These are phyloP conservation scores for Yamadazyma sp. DNA, from an alignment of 1,139 yeast species.

Conservation along the genomic window DNA sequence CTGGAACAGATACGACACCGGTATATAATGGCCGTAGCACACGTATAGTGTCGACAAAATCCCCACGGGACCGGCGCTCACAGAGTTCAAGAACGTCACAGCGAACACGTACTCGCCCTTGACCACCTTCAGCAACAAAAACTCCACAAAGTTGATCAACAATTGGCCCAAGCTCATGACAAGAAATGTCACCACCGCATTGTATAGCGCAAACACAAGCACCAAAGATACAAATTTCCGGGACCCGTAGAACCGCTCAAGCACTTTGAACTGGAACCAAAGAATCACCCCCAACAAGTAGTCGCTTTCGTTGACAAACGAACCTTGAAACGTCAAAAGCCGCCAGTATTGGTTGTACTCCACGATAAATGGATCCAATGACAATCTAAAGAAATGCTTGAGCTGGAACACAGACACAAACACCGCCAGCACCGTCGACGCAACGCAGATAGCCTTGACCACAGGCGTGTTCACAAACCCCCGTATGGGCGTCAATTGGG, in stretches of 20 bases:
- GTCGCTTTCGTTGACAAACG: conserved; percentile 67
- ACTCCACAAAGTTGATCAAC: conserved; percentile 31
- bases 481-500: conserved; percentile 41
- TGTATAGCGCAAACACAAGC: conserved; percentile 33
- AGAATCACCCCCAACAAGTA: conserved; percentile 52
- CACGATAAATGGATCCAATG: conserved; percentile 59
- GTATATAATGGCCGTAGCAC: conserved; percentile 57
- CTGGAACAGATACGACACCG: conserved; percentile 60
- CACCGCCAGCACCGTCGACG: conserved; percentile 48
- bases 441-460: conserved; percentile 44
- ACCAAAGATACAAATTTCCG: conserved; percentile 50
- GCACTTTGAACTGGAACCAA: conserved; percentile 57
- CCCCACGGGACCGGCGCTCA: conserved; percentile 63
- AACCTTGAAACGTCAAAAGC: conserved; percentile 51
- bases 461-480: conserved; percentile 67
- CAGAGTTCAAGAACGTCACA: conserved; percentile 35
- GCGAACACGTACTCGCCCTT: conserved; percentile 18
- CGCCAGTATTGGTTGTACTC: conserved; percentile 73
- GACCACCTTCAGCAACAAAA: conserved; percentile 17
- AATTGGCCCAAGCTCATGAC: conserved; percentile 42
- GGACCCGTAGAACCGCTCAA: conserved; percentile 68
- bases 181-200: conserved; percentile 31
- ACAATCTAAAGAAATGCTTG: conserved; percentile 54
- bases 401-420: conserved; percentile 53
- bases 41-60: conserved; percentile 59